phyloP scores from a whole-genome alignment of 2,329 filamentous ascomycete species.

The Aspergillus sojae region DNA sequence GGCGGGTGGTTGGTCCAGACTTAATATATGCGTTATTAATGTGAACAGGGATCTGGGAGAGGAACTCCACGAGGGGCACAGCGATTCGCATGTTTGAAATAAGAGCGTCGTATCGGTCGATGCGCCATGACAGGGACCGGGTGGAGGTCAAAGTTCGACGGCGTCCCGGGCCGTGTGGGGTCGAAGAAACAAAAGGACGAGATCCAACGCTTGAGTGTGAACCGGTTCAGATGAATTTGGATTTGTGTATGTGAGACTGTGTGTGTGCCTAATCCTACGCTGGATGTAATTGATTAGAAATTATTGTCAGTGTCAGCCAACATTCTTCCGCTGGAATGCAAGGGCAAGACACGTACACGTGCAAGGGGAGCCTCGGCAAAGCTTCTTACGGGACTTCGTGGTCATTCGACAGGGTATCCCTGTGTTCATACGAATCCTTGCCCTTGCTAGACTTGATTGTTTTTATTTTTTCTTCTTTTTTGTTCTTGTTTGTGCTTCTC shows the following conservation, averaged over 20 bases:
- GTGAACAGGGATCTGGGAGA: not conserved
- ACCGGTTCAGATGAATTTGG: not conserved
- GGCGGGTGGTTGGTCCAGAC: not conserved
- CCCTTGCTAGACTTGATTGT: not conserved
- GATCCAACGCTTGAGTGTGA: not conserved
- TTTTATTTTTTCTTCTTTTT: not conserved
- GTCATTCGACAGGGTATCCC: not conserved
- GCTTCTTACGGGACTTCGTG: not conserved
- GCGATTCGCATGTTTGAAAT: not conserved
- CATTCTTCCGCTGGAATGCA: not conserved
- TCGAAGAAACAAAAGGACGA: not conserved
- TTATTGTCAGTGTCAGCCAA: not conserved
- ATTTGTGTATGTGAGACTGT: not conserved
- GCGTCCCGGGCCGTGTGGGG: slow-evolving; percentile 3
- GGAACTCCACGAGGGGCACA: not conserved
- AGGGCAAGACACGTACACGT: not conserved
- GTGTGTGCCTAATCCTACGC: not conserved
- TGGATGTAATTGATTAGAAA: not conserved
- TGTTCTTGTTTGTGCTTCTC: not conserved
- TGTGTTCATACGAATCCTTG: not conserved
- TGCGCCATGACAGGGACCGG: not conserved
- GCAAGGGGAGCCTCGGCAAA: not conserved
- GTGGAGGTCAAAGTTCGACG: slow-evolving; percentile 1
- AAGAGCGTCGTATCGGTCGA: not conserved
- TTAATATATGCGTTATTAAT: not conserved